Base-by-base conservation (phyloP, 257 asterid genomes). In the Striga asiatica region DNA sequence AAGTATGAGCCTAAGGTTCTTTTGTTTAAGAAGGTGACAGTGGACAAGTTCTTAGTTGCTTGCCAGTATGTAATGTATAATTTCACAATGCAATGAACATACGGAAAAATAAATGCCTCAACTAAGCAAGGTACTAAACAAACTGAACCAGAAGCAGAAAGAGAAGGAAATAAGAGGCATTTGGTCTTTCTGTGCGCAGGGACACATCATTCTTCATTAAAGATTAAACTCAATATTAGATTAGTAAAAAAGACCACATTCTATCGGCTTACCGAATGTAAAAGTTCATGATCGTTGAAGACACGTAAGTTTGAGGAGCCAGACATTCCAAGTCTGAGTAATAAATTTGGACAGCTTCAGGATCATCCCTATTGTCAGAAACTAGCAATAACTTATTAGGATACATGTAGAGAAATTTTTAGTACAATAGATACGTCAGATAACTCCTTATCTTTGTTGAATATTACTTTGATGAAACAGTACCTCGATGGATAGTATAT, bases 401-500 rank as follows among this genome's bases (percentile, higher is more conserved):
- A 48, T 51, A 50, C 54, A 45, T 47, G 32, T 20, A 39, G 12
- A 35, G 28, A 37, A 29, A n/a, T 50, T 24, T 39, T 64, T 23
- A 54, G 54, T 51, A 41, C 12, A 50, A 11, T 39, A 42, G 23
- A 39, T 50, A 57, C 20, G 32, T 22, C 47, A 57, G 25, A 25
- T 32, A 41, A 16, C n/a, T 14, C 21, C 25, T 46, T 45, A 24
- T 48, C 5, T 34, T 58, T 59, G 21, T n/a, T 32, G 38, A 11
- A 64, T 19, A 47, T 50, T n/a, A 38, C 1, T 23, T 54, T 45
- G 37, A 47, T 48, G 58, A 45, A 66, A 47, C 34, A 41, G 61
- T 74, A 88, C 96, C 96, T 83, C 17, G 94, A 82, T 34, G 99
- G 99, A 76, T 82, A 92, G 76, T 74, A 84, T 66, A 92, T 72